phyloP scores from a whole-genome alignment of 2,329 filamentous ascomycete species.

The Aspergillus arachidicola region DNA sequence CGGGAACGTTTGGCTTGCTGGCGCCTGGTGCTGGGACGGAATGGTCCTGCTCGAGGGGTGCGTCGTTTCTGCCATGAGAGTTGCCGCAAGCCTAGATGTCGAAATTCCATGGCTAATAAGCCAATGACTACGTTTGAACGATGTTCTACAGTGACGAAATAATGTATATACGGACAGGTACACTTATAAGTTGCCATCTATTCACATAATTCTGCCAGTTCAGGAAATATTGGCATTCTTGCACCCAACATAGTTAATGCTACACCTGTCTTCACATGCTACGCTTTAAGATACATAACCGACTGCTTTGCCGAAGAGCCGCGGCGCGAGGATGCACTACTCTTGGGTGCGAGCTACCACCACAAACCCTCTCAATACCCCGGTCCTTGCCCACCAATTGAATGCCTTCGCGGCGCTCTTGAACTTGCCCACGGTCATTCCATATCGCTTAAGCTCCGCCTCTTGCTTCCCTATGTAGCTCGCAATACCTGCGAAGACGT shows the following conservation, averaged over 20 bases:
- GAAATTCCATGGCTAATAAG: conserved; percentile 35
- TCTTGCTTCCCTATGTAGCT: conserved; percentile 46
- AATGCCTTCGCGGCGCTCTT: conserved; percentile 39
- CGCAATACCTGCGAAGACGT: conserved; percentile 57
- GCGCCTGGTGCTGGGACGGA: conserved; percentile 67
- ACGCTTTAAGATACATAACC: background rate
- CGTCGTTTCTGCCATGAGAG: conserved; percentile 59
- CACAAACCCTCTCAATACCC: conserved; percentile 43
- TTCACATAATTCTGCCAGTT: background rate
- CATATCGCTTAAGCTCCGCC: conserved; percentile 35
- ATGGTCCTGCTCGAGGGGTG: conserved; percentile 66
- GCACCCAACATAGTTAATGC: background rate
- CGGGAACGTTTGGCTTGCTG: conserved; percentile 57
- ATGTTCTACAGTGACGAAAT: background rate
- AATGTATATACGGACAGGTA: background rate
- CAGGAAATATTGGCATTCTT: background rate
- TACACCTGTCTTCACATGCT: background rate
- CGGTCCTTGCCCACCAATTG: conserved; percentile 45
- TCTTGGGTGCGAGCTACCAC: conserved; percentile 36
- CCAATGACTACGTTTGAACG: background rate
- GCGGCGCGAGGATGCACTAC: background rate
- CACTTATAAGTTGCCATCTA: background rate
- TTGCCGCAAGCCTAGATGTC: conserved; percentile 58
- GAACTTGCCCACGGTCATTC: conserved; percentile 42
- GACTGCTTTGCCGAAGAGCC: background rate